These are phyloP conservation scores for Coemansia biformis DNA, from an alignment of 192 early-diverging fungal genomes.

Conservation along the genomic window DNA sequence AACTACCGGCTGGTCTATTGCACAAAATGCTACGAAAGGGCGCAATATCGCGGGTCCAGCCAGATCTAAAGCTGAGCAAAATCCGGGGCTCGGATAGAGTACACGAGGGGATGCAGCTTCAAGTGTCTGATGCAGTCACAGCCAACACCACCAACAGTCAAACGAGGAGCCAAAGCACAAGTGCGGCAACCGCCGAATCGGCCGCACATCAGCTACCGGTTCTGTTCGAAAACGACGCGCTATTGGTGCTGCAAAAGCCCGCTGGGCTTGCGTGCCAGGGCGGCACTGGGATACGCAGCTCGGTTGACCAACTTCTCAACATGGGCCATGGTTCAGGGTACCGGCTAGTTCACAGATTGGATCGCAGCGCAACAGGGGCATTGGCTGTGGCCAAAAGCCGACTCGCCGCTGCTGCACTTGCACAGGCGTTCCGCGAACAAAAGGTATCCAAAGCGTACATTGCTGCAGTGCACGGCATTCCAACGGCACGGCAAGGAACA, in stretches of 20 bases:
- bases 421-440: constrained; percentile 4
- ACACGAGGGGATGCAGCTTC: constrained; percentile 7
- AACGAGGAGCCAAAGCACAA: too few relatives aligned
- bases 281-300: constrained; percentile 1
- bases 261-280: constrained; percentile 11
- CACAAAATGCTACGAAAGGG: constrained; percentile 12
- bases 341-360: constrained; percentile 12
- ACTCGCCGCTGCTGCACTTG: neutral
- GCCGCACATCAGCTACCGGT: neutral
- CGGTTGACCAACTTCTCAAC: constrained; percentile 1
- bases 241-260: constrained; percentile 7
- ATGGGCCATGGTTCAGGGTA: neutral
- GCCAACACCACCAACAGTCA: neutral
- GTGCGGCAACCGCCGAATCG: neutral
- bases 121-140: neutral
- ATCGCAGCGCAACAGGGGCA: constrained; percentile 3
- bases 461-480: constrained; percentile 4
- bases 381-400: constrained; percentile 8
- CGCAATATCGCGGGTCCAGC: neutral
- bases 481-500: neutral
- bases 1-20: neutral
- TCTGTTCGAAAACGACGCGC: neutral
- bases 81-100: constrained; percentile 7
- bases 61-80: too few relatives aligned
- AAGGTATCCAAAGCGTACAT: constrained; percentile 5